Evolutionary conservation across 805 yeast genomes (phyloP).

Genomic region (Kodamaea hsintzibuensis): DNA sequence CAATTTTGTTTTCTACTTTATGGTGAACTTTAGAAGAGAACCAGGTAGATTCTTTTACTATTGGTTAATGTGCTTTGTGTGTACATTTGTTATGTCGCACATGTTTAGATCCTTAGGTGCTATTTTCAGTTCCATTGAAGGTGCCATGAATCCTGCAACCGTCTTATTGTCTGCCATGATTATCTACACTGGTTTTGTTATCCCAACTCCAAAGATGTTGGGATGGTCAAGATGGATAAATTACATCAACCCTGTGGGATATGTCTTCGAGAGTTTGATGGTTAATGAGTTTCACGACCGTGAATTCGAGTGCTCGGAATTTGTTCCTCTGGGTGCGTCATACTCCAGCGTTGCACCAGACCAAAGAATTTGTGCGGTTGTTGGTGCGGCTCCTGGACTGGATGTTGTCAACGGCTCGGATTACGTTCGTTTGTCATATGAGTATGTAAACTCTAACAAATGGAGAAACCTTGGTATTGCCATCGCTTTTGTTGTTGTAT

Average conservation of each 20-base stretch:
- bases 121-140: conserved; percentile 39
- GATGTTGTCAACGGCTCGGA: conserved; percentile 25
- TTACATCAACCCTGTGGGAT: conserved; percentile 44
- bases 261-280: conserved; percentile 53
- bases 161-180: conserved; percentile 52
- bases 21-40: conserved; percentile 52
- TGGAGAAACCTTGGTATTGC: conserved; percentile 71
- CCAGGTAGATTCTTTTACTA: conserved; percentile 59
- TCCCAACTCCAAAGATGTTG: conserved; percentile 44
- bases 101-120: conserved; percentile 43
- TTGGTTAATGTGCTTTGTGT: conserved; percentile 40
- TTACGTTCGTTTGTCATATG: conserved; percentile 40
- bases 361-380: conserved; percentile 31
- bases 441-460: conserved; percentile 46
- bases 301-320: conserved; percentile 45
- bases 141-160: conserved; percentile 47
- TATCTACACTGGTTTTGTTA: conserved; percentile 52
- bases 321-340: conserved; percentile 46
- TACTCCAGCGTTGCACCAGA: conserved; percentile 35
- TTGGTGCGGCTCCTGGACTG: conserved; percentile 25
- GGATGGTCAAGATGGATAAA: conserved; percentile 61
- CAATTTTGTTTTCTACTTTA: conserved; percentile 52
- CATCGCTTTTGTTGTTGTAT: conserved; percentile 54
- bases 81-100: conserved; percentile 56
- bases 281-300: conserved; percentile 56